Evolutionary conservation across 177 flowering plant genomes (phyloP), one percentile per base, ranked within the genome.

Genomic region (Vitis hybrid): DNA sequence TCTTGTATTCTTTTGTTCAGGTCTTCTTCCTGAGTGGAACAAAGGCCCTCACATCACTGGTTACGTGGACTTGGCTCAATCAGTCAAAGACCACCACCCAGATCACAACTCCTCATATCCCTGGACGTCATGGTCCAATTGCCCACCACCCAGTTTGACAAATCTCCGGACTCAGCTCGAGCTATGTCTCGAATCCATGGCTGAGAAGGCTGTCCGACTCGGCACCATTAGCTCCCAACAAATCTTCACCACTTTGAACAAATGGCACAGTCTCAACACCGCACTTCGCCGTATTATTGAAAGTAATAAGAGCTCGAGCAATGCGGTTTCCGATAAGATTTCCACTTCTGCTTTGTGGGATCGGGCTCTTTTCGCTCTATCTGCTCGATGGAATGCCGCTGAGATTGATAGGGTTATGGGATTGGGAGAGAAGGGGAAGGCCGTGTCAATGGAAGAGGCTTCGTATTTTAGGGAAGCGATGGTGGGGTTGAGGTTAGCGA

Each of bases 21-120:
- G 98, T 71, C 83, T 91, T 14, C 77, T 91, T n/a, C 77, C 71
- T 17, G 82, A 82, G 13, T 88, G 90, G 92, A 90, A 88, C 84
- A 82, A 82, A 68, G 89, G 81, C 7, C 92, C 93, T 1, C 97
- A 95, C 69, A 15, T 90, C 17, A 86, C 97, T 1, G 97, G 90
- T 51, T 92, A 95, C 65, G 88, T 95, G 3, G 97, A 95, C 79
- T 87, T 95, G 49, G 93, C 88, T 4, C 81, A 85, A 33, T 76
- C 85, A 2, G 74, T 86, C 47, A 71, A 80, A 71, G 86, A 71
- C 17, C 84, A 81, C 61, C 94, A 87, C 66, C 91, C 89, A 12
- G 56, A 62, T 11, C 80, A 76, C 69, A 71, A 75, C 44, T 60
- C 62, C 7, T 84, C 92, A 8, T 84, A 67, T 57, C 97, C 97